Conservation (phyloP, 169 alveolate genomes). For the Cryptosporidium muris region DNA sequence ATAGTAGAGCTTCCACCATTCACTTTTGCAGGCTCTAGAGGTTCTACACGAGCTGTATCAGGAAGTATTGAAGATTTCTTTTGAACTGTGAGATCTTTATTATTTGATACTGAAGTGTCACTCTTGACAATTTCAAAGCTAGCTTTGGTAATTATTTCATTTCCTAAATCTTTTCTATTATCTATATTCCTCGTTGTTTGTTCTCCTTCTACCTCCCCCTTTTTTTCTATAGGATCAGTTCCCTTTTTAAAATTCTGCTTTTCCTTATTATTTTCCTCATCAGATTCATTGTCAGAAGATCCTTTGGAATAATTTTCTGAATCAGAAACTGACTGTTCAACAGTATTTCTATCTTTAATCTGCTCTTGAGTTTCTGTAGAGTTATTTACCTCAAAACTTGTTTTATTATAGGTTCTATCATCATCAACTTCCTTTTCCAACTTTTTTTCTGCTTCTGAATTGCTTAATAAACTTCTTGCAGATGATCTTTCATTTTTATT, state of each 20-base stretch:
- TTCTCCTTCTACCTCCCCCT: background rate
- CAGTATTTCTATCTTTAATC: too few species aligned
- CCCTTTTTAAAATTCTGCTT: background rate
- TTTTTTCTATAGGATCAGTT: background rate
- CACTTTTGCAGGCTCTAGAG: too few species aligned
- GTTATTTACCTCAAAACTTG: too few species aligned
- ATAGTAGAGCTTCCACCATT: too few species aligned
- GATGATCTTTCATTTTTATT: background rate
- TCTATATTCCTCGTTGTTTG: background rate
- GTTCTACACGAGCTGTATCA: too few species aligned
- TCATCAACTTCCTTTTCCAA: background rate
- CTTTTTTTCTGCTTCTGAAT: background rate
- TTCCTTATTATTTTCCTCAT: background rate
- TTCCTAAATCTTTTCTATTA: background rate
- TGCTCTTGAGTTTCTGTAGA: too few species aligned
- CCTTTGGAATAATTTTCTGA: too few species aligned
- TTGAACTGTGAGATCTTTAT: background rate
- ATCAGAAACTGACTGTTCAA: too few species aligned
- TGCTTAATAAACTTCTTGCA: background rate
- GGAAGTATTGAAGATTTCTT: too few species aligned
- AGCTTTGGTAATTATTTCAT: background rate
- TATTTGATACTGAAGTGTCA: background rate
- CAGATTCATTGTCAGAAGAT: too few species aligned
- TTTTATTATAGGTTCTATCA: too few species aligned
- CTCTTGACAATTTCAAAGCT: background rate